Evolutionary conservation across 495 filamentous ascomycete genomes (phyloP).

Genomic region (Xylaria venustula): DNA sequence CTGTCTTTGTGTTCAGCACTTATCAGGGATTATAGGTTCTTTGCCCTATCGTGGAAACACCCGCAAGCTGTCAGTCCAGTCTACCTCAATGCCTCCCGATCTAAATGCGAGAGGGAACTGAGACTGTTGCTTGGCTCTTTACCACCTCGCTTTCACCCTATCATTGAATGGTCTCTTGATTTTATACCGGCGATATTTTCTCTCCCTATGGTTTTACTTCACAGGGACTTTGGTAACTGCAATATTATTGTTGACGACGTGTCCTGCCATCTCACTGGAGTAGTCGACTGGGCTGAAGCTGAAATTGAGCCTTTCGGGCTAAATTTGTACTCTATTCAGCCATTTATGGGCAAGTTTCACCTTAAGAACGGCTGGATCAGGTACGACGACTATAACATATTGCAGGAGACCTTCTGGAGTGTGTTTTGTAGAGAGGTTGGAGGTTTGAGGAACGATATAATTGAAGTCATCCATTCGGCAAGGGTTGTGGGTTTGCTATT

Average conservation of each 20-base stretch:
- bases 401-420: constrained; percentile 38
- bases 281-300: constrained; percentile 44
- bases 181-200: constrained; percentile 33
- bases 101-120: constrained; percentile 25
- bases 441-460: constrained; percentile 26
- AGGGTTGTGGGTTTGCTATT: constrained; percentile 37
- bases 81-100: background rate
- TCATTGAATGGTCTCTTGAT: constrained; percentile 31
- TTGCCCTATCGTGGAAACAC: constrained; percentile 7
- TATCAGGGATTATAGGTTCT: background rate
- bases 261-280: constrained; percentile 37
- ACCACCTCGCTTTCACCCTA: constrained; percentile 35
- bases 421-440: constrained; percentile 32
- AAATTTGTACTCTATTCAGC: constrained; percentile 38
- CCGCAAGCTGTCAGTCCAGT: constrained; percentile 1
- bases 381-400: constrained; percentile 34
- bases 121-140: constrained; percentile 28
- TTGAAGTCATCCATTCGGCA: constrained; percentile 35
- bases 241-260: constrained; percentile 40
- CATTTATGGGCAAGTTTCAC: constrained; percentile 34
- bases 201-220: constrained; percentile 42
- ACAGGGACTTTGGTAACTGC: constrained; percentile 35
- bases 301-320: constrained; percentile 39
- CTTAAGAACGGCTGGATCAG: constrained; percentile 37
- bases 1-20: background rate